Conservation (phyloP, 129 eudicot genomes). For the Ambrosia artemisiifolia region DNA sequence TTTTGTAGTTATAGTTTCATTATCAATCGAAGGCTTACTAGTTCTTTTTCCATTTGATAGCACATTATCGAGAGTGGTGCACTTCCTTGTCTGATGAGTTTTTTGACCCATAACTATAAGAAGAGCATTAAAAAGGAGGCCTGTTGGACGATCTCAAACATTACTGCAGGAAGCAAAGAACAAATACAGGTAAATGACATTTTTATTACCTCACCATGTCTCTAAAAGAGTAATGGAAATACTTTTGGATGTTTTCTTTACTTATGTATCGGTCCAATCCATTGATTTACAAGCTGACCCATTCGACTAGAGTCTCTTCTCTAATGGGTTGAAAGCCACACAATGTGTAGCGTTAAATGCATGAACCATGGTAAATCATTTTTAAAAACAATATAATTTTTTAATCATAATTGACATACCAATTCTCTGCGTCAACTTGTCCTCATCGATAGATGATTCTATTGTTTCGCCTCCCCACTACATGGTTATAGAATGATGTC, state of each 20-base stretch:
- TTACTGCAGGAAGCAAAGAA: slow-evolving; percentile 90
- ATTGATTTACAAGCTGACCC: background rate
- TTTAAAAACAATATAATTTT: no score
- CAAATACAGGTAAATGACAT: slow-evolving; percentile 66
- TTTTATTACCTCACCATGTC: background rate
- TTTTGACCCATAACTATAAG: slow-evolving; percentile 75
- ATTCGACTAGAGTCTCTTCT: background rate
- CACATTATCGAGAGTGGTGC: slow-evolving; percentile 71
- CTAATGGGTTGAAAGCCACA: background rate
- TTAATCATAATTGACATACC: no score
- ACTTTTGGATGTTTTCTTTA: slow-evolving; percentile 1
- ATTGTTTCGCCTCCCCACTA: no score
- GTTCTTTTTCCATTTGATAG: slow-evolving; percentile 31
- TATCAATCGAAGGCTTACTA: background rate
- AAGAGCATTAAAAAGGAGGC: slow-evolving; percentile 93
- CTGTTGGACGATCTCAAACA: slow-evolving; percentile 88
- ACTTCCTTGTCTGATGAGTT: slow-evolving; percentile 65
- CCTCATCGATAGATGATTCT: no score
- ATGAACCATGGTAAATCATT: no score
- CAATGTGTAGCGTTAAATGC: no score
- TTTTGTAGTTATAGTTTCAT: background rate
- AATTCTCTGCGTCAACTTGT: no score
- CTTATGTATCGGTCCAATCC: background rate
- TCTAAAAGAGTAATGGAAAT: background rate
- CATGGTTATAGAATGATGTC: background rate